Conservation (phyloP, 2,329 filamentous ascomycete species). For the Diaporthe citrichinensis region DNA sequence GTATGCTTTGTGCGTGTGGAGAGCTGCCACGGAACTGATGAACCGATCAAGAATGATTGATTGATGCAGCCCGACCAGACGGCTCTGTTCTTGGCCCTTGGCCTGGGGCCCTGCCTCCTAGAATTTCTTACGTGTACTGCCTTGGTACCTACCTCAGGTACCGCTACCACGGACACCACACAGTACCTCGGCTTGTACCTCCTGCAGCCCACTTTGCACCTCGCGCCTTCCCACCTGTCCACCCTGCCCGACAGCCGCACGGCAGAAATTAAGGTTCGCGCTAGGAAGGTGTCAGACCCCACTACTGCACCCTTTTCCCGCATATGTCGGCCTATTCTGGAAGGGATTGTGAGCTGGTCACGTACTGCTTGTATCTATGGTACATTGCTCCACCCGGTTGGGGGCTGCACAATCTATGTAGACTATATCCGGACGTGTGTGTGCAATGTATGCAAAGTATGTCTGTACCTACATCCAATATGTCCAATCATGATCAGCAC, state of each 20-base stretch:
- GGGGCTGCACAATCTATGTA: neutral
- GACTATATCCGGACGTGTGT: neutral
- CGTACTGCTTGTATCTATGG: neutral
- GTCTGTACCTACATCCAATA: neutral
- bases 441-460: neutral
- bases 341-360: constrained; percentile 20
- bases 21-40: neutral
- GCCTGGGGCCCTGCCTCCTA: neutral
- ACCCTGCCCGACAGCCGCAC: constrained; percentile 23
- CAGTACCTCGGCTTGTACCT: neutral
- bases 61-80: constrained; percentile 12
- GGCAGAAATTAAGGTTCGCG: constrained; percentile 40
- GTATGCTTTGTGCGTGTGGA: constrained; percentile 3
- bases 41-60: neutral
- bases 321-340: constrained; percentile 22
- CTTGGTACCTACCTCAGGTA: neutral
- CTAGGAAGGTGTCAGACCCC: constrained; percentile 31
- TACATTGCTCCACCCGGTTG: neutral
- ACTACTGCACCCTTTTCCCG: constrained; percentile 29
- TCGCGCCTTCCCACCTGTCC: neutral
- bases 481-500: constrained; percentile 9
- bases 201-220: neutral
- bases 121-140: neutral
- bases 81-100: neutral
- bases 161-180: neutral